These are phyloP conservation scores for Aquilaria agallochum DNA, from an alignment of 441 rosid species.

Conservation along the genomic window DNA sequence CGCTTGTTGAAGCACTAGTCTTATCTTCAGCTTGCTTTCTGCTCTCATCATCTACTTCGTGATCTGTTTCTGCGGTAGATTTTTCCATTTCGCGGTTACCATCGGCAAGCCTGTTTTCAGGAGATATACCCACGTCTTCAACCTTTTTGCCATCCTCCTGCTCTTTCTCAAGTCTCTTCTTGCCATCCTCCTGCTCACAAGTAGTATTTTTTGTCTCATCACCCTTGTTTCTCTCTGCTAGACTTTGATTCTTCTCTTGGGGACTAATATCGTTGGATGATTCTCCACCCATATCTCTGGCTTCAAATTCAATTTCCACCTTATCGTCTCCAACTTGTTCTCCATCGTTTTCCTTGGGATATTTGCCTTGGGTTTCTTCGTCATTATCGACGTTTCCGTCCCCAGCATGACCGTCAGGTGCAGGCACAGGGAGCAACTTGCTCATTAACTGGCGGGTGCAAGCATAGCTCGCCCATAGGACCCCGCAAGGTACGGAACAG, in stretches of 20 bases:
- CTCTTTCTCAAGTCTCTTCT: constrained; percentile 6
- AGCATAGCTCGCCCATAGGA: constrained; percentile 71
- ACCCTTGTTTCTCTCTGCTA: constrained; percentile 43
- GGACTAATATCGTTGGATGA: constrained; percentile 12
- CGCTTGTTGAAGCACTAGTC: not conserved
- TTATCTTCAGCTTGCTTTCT: not conserved
- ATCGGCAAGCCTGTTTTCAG: constrained; percentile 13
- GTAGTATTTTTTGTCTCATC: constrained; percentile 23
- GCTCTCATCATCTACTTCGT: constrained; percentile 6
- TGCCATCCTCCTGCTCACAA: constrained; percentile 16
- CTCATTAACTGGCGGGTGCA: constrained; percentile 70
- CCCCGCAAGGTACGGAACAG: constrained; percentile 59
- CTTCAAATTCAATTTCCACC: constrained; percentile 27
- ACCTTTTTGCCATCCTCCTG: constrained; percentile 5
- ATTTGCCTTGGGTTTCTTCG: not conserved
- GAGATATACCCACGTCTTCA: not conserved
- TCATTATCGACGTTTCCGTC: constrained; percentile 4
- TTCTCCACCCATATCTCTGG: constrained; percentile 22
- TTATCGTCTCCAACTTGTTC: constrained; percentile 14
- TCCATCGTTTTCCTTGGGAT: constrained; percentile 9
- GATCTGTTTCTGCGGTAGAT: constrained; percentile 2
- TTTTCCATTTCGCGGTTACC: not conserved
- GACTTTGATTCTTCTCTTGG: constrained; percentile 34
- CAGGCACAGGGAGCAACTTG: constrained; percentile 45
- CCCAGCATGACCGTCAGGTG: constrained; percentile 13